phyloP scores from a whole-genome alignment of 768 basidiomycete species.

The Boletus rufocinnamomeus region DNA sequence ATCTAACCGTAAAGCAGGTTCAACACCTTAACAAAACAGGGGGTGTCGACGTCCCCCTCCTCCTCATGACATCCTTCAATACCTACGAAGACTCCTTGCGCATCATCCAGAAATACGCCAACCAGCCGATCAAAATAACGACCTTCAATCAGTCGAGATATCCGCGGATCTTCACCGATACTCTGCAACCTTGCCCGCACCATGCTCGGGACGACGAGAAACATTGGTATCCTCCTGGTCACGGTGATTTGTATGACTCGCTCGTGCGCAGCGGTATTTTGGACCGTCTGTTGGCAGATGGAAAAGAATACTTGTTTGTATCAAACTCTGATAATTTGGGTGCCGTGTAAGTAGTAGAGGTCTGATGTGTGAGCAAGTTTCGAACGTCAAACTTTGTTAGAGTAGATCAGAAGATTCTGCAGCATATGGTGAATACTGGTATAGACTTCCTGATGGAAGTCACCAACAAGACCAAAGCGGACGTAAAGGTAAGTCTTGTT shows the following conservation, averaged over 20 bases:
- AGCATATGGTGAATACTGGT: conserved; percentile 80
- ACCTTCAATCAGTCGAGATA: conserved; percentile 94
- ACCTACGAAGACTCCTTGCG: conserved; percentile 95
- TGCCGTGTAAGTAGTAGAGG: conserved; percentile 63
- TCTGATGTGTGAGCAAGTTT: conserved; percentile 4
- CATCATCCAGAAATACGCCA: conserved; percentile 95
- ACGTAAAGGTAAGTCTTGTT: conserved; percentile 44
- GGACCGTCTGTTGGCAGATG: conserved; percentile 84
- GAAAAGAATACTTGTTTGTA: conserved; percentile 96
- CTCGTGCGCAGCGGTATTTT: conserved; percentile 88
- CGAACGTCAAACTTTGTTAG: conserved; percentile 35
- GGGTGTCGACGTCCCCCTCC: conserved; percentile 90
- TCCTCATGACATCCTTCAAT: conserved; percentile 99
- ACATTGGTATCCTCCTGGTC: conserved; percentile 96
- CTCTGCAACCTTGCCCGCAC: conserved; percentile 80
- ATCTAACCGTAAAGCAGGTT: conserved; percentile 91
- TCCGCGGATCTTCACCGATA: conserved; percentile 90
- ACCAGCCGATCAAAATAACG: conserved; percentile 91
- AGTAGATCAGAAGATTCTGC: conserved; percentile 81
- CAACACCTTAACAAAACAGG: conserved; percentile 89
- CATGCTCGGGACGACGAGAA: conserved; percentile 81
- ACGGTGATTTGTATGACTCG: conserved; percentile 95
- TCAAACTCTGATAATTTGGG: conserved; percentile 98
- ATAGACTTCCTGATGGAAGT: conserved; percentile 95
- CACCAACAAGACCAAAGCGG: conserved; percentile 96